Conservation (phyloP, 257 asterid genomes). For the Forsythia viridissima region DNA sequence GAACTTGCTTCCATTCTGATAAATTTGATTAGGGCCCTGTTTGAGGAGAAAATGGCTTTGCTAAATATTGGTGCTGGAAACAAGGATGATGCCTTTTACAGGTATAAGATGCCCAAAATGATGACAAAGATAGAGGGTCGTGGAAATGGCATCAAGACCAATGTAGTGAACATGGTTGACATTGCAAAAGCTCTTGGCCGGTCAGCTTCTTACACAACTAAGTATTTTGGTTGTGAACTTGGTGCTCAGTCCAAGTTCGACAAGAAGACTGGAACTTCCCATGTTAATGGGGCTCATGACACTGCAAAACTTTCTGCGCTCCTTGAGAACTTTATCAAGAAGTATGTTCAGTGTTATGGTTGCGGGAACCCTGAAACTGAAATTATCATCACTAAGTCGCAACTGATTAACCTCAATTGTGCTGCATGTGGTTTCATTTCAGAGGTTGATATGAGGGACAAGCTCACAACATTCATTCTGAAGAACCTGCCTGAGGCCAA, state of each 20-base stretch:
- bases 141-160: slow-evolving; percentile 89
- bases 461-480: slow-evolving; percentile 74
- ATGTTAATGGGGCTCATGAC: slow-evolving; percentile 81
- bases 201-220: slow-evolving; percentile 81
- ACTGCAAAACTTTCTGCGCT: slow-evolving; percentile 76
- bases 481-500: slow-evolving; percentile 75
- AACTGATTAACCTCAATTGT: slow-evolving; percentile 71
- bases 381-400: slow-evolving; percentile 60
- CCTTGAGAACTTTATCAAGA: slow-evolving; percentile 78
- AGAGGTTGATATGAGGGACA: slow-evolving; percentile 87
- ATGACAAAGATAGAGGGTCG: slow-evolving; percentile 83
- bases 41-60: slow-evolving; percentile 59
- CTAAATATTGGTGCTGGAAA: slow-evolving; percentile 85
- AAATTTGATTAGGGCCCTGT: neutral
- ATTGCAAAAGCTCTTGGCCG: slow-evolving; percentile 80
- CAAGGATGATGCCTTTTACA: slow-evolving; percentile 87
- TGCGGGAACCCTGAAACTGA: slow-evolving; percentile 88
- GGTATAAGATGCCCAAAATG: slow-evolving; percentile 90
- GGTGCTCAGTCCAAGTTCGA: slow-evolving; percentile 90
- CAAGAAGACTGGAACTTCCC: slow-evolving; percentile 84
- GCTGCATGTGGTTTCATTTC: slow-evolving; percentile 81
- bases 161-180: slow-evolving; percentile 81
- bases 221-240: slow-evolving; percentile 77
- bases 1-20: slow-evolving; percentile 29
- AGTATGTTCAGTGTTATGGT: slow-evolving; percentile 81